These are phyloP conservation scores for Globisporangium emineosum DNA, from an alignment of 352 stramenopile species.

Conservation along the genomic window DNA sequence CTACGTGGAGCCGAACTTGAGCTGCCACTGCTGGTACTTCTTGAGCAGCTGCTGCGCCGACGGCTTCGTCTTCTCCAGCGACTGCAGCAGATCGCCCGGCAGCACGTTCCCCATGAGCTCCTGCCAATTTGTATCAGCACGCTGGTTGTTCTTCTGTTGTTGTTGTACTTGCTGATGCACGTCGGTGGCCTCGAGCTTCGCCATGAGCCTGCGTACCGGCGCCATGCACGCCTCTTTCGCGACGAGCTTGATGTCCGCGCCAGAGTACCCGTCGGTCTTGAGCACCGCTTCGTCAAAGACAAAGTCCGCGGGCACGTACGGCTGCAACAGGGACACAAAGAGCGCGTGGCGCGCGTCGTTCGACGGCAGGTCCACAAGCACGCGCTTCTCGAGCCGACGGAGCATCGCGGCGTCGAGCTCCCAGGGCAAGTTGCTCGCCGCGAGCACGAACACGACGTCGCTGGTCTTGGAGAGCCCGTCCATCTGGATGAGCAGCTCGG, in stretches of 20 bases:
- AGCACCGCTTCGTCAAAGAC: slow-evolving; percentile 46
- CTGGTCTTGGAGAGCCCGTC: slow-evolving; percentile 76
- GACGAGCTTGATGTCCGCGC: slow-evolving; percentile 83
- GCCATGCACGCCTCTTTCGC: slow-evolving; percentile 86
- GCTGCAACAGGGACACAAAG: slow-evolving; percentile 55
- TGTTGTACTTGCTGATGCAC: not conserved
- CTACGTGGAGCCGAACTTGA: slow-evolving; percentile 74
- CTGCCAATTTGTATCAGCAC: slow-evolving; percentile 39
- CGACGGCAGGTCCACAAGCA: slow-evolving; percentile 74
- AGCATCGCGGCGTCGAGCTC: slow-evolving; percentile 81
- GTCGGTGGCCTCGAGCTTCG: slow-evolving; percentile 49
- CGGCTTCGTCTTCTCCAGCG: slow-evolving; percentile 77
- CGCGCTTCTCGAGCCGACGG: slow-evolving; percentile 77
- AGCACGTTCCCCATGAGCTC: slow-evolving; percentile 58
- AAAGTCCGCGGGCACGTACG: slow-evolving; percentile 55
- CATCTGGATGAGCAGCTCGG: slow-evolving; percentile 86
- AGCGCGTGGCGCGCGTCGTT: slow-evolving; percentile 51
- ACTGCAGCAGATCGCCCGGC: slow-evolving; percentile 43
- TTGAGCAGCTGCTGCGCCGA: slow-evolving; percentile 69
- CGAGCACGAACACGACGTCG: slow-evolving; percentile 81
- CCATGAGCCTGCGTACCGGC: slow-evolving; percentile 69
- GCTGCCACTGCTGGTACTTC: slow-evolving; percentile 83
- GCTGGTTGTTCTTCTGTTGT: slow-evolving; percentile 14
- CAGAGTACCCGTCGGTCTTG: slow-evolving; percentile 73
- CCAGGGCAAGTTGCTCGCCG: slow-evolving; percentile 82